Evolutionary conservation across 768 basidiomycete genomes (phyloP).

Genomic region (Trametes gibbosa): DNA sequence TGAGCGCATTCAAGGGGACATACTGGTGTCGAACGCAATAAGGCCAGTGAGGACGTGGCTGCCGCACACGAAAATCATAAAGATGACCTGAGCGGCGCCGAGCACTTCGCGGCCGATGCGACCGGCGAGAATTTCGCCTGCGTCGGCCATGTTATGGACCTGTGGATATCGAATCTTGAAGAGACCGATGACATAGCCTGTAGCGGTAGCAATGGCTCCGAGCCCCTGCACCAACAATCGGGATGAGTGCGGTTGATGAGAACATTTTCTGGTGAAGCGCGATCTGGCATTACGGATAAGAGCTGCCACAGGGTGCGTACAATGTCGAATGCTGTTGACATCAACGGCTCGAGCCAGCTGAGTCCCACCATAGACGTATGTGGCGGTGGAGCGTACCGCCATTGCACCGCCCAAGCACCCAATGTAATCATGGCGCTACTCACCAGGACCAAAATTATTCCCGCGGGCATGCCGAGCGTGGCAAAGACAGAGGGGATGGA

Average conservation of each 20-base stretch:
- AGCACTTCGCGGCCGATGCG: slow-evolving; percentile 31
- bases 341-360: no score
- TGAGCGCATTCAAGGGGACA: not conserved
- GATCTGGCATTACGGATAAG: no score
- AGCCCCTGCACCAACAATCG: slow-evolving; percentile 17
- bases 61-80: slow-evolving; percentile 29
- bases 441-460: slow-evolving; percentile 27
- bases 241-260: not conserved
- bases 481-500: slow-evolving; percentile 30
- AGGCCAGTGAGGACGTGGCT: slow-evolving; percentile 32
- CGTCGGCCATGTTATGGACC: slow-evolving; percentile 35
- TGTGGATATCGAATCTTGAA: slow-evolving; percentile 34
- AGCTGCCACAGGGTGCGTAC: no score
- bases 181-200: slow-evolving; percentile 28
- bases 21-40: slow-evolving; percentile 33
- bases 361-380: no score
- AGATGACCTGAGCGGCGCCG: slow-evolving; percentile 30
- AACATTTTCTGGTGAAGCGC: no score
- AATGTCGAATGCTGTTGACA: no score
- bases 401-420: no score
- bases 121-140: slow-evolving; percentile 29
- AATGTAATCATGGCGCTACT: not conserved
- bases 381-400: no score
- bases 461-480: slow-evolving; percentile 29
- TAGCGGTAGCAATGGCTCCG: slow-evolving; percentile 25